Base-by-base conservation (phyloP, 2,329 filamentous ascomycete species). In the Rutstroemia sp. region DNA sequence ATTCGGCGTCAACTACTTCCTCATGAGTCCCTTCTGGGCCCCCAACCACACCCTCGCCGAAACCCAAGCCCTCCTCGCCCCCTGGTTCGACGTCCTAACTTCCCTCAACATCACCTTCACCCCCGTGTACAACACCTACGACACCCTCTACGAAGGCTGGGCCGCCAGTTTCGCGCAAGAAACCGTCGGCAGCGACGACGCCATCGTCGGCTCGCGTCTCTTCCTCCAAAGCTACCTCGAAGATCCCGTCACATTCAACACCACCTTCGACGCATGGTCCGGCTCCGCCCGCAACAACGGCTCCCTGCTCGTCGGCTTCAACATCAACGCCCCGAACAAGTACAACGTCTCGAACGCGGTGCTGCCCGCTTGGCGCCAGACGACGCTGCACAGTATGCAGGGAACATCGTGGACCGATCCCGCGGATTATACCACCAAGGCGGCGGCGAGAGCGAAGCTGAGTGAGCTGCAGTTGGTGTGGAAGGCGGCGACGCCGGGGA, bases 91-190 rank as follows among this genome's bases (percentile, higher is more conserved):
- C 0, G 72, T 75, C 34, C 71, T 73, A 19, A 57, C 53, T 34
- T 57, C 39, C 10, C 46, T 65, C 5, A 60, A 58, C 12, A 63
- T 65, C 12, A 23, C 47, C 0, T 48, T 60, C 1, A 54, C 23
- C 64, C 71, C 23, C 10, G 52, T 54, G 8, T 72, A 46, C 74
- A 75, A 48, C 16, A 56, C 47, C 30, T 64, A 61, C 23, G 46
- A 54, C 14, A 59, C 47, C 25, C 51, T 64, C 9, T 38, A 50
- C n/a, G 38, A 50, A 36, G 47, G 47, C 14, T 78, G 73, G 67
- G 63, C 65, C 16, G 66, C 69, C 51, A 69, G 69, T 54, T 78
- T 77, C 61, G 72, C 72, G 4, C 64, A 67, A 16, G 72, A 73
- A 54, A 57, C 57, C 8, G 68, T 71, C 30, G 70, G 69, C 1